phyloP scores from a whole-genome alignment of 305 asterid species.

The Solanum hybrid region DNA sequence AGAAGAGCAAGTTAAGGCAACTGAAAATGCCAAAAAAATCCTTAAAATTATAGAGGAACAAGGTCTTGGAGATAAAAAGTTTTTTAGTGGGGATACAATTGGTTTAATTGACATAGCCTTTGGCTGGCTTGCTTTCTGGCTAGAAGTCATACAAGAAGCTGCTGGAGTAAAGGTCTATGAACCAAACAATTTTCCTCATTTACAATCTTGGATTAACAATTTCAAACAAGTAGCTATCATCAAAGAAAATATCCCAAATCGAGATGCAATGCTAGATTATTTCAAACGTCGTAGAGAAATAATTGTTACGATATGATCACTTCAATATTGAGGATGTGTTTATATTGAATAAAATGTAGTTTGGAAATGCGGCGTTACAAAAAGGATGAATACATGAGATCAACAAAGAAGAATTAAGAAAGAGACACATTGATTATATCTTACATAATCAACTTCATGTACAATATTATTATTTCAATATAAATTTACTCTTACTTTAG shows the following conservation, averaged over 20 bases:
- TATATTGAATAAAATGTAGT: neutral
- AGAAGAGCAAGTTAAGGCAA: conserved; percentile 9
- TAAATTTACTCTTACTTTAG: neutral
- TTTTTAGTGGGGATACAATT: conserved; percentile 12
- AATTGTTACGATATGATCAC: neutral
- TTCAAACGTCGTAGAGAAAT: neutral
- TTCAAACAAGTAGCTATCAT: conserved; percentile 10
- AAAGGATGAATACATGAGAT: neutral
- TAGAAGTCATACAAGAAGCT: conserved; percentile 14
- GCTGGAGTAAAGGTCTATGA: conserved; percentile 10
- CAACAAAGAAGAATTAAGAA: neutral
- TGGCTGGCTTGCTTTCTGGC: conserved; percentile 18
- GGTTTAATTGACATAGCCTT: conserved; percentile 17
- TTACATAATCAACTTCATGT: neutral
- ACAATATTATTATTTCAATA: neutral
- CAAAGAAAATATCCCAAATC: conserved; percentile 10
- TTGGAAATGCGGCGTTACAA: neutral
- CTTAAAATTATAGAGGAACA: conserved; percentile 19
- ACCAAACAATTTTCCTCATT: conserved; percentile 1
- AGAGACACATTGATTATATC: neutral
- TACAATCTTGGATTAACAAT: conserved; percentile 14
- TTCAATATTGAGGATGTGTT: neutral
- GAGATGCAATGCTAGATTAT: neutral
- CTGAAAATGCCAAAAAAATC: neutral
- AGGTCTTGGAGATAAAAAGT: conserved; percentile 22